Conservation (phyloP, 345 rosid genomes). For the Aquilaria sinensis region DNA sequence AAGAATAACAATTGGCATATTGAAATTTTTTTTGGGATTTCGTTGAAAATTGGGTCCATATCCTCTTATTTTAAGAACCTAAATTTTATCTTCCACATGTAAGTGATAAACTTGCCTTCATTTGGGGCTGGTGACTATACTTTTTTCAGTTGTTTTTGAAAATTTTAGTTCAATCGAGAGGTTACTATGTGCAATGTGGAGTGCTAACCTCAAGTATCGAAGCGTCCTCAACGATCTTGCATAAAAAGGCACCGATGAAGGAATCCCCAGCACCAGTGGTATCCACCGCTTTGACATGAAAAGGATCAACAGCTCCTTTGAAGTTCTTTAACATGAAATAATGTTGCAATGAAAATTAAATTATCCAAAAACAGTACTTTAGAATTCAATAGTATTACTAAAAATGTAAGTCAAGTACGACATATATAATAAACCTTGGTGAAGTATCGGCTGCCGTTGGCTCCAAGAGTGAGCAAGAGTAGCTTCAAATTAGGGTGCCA, state of each 20-base stretch:
- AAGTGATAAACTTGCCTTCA: slow-evolving; percentile 43
- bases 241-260: slow-evolving; percentile 17
- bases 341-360: no score
- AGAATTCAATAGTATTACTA: no score
- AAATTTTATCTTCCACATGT: not conserved
- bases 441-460: slow-evolving; percentile 87
- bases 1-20: no score
- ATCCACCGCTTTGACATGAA: slow-evolving; percentile 70
- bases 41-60: no score
- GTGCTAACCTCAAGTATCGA: no score
- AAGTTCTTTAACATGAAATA: slow-evolving; percentile 36
- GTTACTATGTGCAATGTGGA: no score
- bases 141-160: no score
- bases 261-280: slow-evolving; percentile 99
- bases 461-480: slow-evolving; percentile 21
- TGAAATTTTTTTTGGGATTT: no score
- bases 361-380: no score
- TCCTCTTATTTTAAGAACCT: not conserved
- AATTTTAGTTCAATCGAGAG: slow-evolving; percentile 24
- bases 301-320: slow-evolving; percentile 72
- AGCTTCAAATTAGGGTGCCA: no score
- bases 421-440: slow-evolving; percentile 43
- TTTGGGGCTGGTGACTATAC: slow-evolving; percentile 42
- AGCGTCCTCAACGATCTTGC: no score
- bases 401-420: no score